Evolutionary conservation across 2,329 filamentous ascomycete species (phyloP).

Genomic region (Chaetoscypha palmicola): DNA sequence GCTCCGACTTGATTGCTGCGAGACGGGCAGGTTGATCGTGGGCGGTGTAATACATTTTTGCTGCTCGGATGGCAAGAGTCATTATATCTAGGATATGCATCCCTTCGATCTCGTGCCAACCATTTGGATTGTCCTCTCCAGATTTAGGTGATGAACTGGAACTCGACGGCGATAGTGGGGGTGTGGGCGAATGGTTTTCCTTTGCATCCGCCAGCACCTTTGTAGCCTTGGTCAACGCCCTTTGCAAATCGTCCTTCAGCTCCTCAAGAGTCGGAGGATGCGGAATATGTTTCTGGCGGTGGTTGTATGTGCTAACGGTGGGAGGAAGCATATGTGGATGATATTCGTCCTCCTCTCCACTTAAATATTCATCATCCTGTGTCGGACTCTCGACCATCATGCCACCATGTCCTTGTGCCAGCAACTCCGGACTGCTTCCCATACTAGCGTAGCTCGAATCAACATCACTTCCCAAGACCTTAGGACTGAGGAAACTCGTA

Average conservation of each 20-base stretch:
- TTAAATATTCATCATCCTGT: constrained; percentile 43
- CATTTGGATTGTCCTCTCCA: constrained; percentile 36
- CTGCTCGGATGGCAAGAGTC: constrained; percentile 90
- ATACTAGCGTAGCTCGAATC: constrained; percentile 56
- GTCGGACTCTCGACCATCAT: constrained; percentile 33
- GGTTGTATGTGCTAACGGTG: constrained; percentile 91
- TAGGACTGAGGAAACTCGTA: constrained; percentile 36
- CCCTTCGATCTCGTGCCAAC: constrained; percentile 82
- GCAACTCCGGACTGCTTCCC: constrained; percentile 51
- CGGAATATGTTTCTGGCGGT: constrained; percentile 71
- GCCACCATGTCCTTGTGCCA: constrained; percentile 28
- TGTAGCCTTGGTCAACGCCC: constrained; percentile 61
- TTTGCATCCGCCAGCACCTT: constrained; percentile 58
- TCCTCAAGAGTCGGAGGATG: constrained; percentile 78
- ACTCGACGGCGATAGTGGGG: constrained; percentile 11
- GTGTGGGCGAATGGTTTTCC: constrained; percentile 25
- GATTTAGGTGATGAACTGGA: constrained; percentile 4
- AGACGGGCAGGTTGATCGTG: constrained; percentile 82
- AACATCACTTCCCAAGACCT: constrained; percentile 40
- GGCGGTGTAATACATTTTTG: constrained; percentile 92
- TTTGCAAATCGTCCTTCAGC: constrained; percentile 62
- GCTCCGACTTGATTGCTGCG: constrained; percentile 81
- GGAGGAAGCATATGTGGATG: constrained; percentile 86
- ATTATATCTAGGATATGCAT: constrained; percentile 88
- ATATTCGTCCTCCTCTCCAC: constrained; percentile 45